A percentile compares a stretch with the other conserved stretches of the same genome.
phyloP scores from a whole-genome alignment of 441 rosid genomes.

The Metrosideros polymorpha region DNA sequence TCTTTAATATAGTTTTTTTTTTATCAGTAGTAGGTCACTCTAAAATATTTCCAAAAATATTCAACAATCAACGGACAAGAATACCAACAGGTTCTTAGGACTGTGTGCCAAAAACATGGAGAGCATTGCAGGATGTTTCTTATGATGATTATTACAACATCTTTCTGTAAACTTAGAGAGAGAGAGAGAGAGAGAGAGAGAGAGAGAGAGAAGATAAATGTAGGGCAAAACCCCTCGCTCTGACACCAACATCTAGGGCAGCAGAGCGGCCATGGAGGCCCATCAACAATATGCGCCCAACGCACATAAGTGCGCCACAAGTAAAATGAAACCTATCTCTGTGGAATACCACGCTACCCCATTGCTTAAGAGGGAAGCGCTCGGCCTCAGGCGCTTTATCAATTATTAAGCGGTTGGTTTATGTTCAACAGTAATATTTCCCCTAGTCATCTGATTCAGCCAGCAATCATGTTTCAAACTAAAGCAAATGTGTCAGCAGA shows the following conservation, averaged over 20 bases:
- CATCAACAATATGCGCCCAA: slow-evolving; percentile 24
- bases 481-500: neutral
- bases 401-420: neutral
- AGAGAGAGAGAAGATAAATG: neutral
- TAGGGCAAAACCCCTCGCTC: slow-evolving; percentile 37
- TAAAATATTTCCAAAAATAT: neutral
- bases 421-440: neutral
- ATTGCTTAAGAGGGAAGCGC: slow-evolving; percentile 43
- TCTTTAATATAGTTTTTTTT: neutral
- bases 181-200: neutral
- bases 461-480: neutral
- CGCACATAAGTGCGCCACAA: slow-evolving; percentile 41
- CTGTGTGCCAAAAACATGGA: neutral
- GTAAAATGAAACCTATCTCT: slow-evolving; percentile 16
- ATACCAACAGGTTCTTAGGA: neutral
- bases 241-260: slow-evolving; percentile 37
- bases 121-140: neutral
- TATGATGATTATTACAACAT: neutral
- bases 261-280: slow-evolving; percentile 45
- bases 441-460: neutral
- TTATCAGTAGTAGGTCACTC: neutral
- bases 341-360: slow-evolving; percentile 62
- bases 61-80: neutral
- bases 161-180: neutral
- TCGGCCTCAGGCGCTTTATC: slow-evolving; percentile 40